Conservation (phyloP, 495 filamentous ascomycete genomes). For the Copromyces sp. region DNA sequence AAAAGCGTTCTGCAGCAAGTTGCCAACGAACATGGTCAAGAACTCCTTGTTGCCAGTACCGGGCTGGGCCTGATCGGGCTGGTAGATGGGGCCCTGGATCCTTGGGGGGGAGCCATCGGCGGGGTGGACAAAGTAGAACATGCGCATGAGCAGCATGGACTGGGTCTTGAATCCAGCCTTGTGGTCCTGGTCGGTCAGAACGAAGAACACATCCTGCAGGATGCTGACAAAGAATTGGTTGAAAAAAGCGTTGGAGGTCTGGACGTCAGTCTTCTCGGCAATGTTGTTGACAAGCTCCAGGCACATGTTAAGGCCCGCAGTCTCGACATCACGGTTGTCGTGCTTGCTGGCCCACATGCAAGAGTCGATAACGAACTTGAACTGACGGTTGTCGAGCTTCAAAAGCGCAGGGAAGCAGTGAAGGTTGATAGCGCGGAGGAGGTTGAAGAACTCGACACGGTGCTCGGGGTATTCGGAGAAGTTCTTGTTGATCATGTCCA, state of each 20-base stretch:
- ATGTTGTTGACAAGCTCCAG: slow-evolving; percentile 97
- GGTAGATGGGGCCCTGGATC: slow-evolving; percentile 85
- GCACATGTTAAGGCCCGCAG: slow-evolving; percentile 97
- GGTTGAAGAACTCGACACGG: slow-evolving; percentile 95
- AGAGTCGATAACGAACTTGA: slow-evolving; percentile 98
- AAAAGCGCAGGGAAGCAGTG: slow-evolving; percentile 92
- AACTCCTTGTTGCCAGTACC: slow-evolving; percentile 87
- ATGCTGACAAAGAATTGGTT: slow-evolving; percentile 92
- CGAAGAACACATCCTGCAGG: slow-evolving; percentile 96
- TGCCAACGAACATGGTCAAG: slow-evolving; percentile 72
- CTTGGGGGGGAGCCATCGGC: slow-evolving; percentile 56
- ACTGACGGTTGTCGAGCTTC: slow-evolving; percentile 86
- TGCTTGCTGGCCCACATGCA: slow-evolving; percentile 99
- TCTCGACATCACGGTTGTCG: slow-evolving; percentile 96
- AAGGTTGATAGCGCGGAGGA: slow-evolving; percentile 89
- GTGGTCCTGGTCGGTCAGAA: slow-evolving; percentile 93
- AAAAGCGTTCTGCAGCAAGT: slow-evolving; percentile 83
- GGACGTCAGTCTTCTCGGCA: slow-evolving; percentile 71
- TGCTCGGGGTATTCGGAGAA: slow-evolving; percentile 99
- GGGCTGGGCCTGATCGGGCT: slow-evolving; percentile 62
- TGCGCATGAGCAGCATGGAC: slow-evolving; percentile 80
- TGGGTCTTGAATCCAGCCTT: slow-evolving; percentile 99
- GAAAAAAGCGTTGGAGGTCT: slow-evolving; percentile 90
- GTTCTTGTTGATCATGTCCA: slow-evolving; percentile 99
- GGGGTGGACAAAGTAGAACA: slow-evolving; percentile 84